Conservation (phyloP, 2,329 filamentous ascomycete genomes). For the Aspergillus brunneoviolaceus region DNA sequence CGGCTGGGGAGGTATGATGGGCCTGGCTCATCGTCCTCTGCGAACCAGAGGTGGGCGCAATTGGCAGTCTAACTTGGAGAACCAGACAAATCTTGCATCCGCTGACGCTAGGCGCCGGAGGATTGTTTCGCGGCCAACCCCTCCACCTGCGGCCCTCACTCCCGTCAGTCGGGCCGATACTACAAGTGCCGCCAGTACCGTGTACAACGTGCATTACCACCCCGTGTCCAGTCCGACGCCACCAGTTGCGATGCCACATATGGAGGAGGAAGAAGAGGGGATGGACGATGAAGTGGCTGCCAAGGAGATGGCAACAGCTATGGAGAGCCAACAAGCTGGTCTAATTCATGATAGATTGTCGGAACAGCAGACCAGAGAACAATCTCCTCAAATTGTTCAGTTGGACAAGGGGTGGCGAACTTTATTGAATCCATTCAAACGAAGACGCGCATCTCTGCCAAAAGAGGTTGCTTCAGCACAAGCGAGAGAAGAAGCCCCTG, state of each 20-base stretch:
- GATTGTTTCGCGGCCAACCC: slow-evolving; percentile 33
- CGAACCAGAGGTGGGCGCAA: slow-evolving; percentile 34
- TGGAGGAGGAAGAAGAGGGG: slow-evolving; percentile 33
- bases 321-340: slow-evolving; percentile 13
- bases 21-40: slow-evolving; percentile 37
- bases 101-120: slow-evolving; percentile 18
- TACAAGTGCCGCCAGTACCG: slow-evolving; percentile 61
- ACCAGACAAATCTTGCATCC: slow-evolving; percentile 15
- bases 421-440: slow-evolving; percentile 58
- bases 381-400: slow-evolving; percentile 34
- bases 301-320: slow-evolving; percentile 26
- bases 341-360: slow-evolving; percentile 18
- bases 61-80: slow-evolving; percentile 13
- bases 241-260: slow-evolving; percentile 36
- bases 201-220: slow-evolving; percentile 64
- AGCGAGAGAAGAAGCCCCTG: slow-evolving; percentile 44
- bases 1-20: slow-evolving; percentile 41
- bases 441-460: slow-evolving; percentile 58
- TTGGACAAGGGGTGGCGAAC: slow-evolving; percentile 48
- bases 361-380: slow-evolving; percentile 26
- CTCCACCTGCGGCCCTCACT: slow-evolving; percentile 51
- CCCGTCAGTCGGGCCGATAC: slow-evolving; percentile 62
- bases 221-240: slow-evolving; percentile 51
- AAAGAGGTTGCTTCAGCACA: slow-evolving; percentile 60
- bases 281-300: slow-evolving; percentile 16